These are phyloP conservation scores for Haplosporangium gracile DNA, from an alignment of 192 early-diverging fungal species.

Conservation along the genomic window DNA sequence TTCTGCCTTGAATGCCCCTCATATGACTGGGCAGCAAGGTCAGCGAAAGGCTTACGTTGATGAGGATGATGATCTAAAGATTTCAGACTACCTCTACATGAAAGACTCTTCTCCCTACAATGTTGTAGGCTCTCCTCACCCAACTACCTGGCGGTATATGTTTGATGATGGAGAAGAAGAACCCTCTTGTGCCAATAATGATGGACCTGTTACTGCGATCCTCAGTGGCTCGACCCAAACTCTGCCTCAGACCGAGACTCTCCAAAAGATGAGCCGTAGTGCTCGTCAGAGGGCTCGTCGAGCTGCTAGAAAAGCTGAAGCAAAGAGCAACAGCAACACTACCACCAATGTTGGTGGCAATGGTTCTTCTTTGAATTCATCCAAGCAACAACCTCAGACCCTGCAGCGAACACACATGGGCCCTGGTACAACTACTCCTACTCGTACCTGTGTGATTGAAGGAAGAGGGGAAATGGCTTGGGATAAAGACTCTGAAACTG, in stretches of 20 bases:
- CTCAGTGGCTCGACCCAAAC: neutral
- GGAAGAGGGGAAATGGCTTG: neutral
- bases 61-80: neutral
- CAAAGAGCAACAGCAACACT: neutral
- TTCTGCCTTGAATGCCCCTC: neutral
- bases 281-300: neutral
- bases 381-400: neutral
- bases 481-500: neutral
- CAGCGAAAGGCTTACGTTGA: neutral
- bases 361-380: neutral
- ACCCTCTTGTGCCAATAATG: neutral
- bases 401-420: neutral
- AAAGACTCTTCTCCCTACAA: neutral
- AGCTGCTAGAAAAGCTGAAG: conserved; percentile 1
- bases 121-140: neutral
- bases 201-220: neutral
- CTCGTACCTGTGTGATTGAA: neutral
- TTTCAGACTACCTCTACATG: neutral
- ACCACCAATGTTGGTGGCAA: neutral
- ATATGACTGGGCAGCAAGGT: neutral
- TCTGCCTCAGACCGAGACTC: neutral
- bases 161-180: neutral
- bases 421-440: neutral
- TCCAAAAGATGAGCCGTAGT: neutral
- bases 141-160: neutral